phyloP scores from a whole-genome alignment of 2,329 filamentous ascomycete species.

The Aureobasidium subglaciale region DNA sequence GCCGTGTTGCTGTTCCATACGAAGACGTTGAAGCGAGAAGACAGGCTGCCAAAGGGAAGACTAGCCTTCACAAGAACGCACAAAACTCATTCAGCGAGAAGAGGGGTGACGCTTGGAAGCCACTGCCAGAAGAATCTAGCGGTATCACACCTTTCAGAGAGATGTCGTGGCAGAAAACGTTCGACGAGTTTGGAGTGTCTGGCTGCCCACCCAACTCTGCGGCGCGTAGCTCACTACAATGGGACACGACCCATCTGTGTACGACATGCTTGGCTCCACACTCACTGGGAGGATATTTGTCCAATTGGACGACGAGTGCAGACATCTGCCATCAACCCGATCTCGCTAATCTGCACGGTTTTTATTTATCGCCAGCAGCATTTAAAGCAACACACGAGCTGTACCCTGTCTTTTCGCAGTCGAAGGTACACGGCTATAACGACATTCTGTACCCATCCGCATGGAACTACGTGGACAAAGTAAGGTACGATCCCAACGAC shows the following conservation, averaged over 20 bases:
- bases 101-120: slow-evolving; percentile 34
- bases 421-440: slow-evolving; percentile 63
- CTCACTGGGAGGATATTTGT: slow-evolving; percentile 59
- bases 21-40: slow-evolving; percentile 34
- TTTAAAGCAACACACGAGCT: slow-evolving; percentile 58
- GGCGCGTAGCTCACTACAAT: slow-evolving; percentile 52
- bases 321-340: slow-evolving; percentile 74
- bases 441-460: slow-evolving; percentile 68
- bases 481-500: slow-evolving; percentile 44
- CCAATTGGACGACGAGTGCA: slow-evolving; percentile 57
- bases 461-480: slow-evolving; percentile 56
- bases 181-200: slow-evolving; percentile 36
- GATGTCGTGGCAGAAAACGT: slow-evolving; percentile 32
- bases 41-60: slow-evolving; percentile 24
- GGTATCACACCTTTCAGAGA: slow-evolving; percentile 24
- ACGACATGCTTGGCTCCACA: slow-evolving; percentile 56
- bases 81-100: slow-evolving; percentile 29
- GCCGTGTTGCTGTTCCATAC: slow-evolving; percentile 49
- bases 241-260: slow-evolving; percentile 60
- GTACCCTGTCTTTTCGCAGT: slow-evolving; percentile 68
- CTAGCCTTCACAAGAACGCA: slow-evolving; percentile 14
- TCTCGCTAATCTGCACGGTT: slow-evolving; percentile 63
- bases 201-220: slow-evolving; percentile 58
- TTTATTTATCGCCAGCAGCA: slow-evolving; percentile 59
- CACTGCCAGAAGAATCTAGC: slow-evolving; percentile 24